Evolutionary conservation across 1,139 yeast genomes (phyloP), one percentile per base, ranked within the genome.

Genomic region (Geotrichum cucujoidarum): DNA sequence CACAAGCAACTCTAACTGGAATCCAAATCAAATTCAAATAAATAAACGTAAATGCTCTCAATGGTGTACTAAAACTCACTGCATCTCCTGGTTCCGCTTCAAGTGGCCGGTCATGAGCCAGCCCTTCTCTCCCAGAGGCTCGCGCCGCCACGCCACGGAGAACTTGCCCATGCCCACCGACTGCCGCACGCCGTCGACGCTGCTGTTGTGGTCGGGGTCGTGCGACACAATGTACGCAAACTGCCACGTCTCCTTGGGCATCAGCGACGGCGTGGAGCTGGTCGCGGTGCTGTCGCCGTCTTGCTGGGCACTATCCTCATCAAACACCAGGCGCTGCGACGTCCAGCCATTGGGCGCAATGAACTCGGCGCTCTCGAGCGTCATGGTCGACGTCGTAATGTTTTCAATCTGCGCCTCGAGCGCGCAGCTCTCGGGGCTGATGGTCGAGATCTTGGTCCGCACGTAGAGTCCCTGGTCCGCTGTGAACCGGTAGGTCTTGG

Each of bases 321-420:
- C 44, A 16, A 32, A 34, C 17, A 52, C 52, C 30, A 54, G 48
- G 13, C 56, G 42, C 16, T 55, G 53, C 4, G 59, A 50, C 4
- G 48, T 34, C 65, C 67, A 65, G 4, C 63, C 63, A 7, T 57
- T 52, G 1, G 57, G 56, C 5, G 67, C 58, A 18, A 61, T 43
- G 29, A 66, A 51, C 22, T 60, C 58, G 32, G 61, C 57, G 17
- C 65, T 57, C 48, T 64, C 68, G 29, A 67, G 54, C 4, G 61
- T 55, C 53, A 67, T 46, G 16, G 60, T 52, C 5, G 59, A 40
- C 24, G 58, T 61, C 2, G 68, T 58, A 14, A 62, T 48, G 48
- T 67, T 67, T 45, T 67, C 70, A 2, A 67, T 57, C 50, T 67
- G 68, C 2, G 68, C 63, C 53, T 67, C 69, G 5, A 66, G 49